Evolutionary conservation across 2,329 filamentous ascomycete species (phyloP).

Genomic region (Paraconiothyrium sp.): DNA sequence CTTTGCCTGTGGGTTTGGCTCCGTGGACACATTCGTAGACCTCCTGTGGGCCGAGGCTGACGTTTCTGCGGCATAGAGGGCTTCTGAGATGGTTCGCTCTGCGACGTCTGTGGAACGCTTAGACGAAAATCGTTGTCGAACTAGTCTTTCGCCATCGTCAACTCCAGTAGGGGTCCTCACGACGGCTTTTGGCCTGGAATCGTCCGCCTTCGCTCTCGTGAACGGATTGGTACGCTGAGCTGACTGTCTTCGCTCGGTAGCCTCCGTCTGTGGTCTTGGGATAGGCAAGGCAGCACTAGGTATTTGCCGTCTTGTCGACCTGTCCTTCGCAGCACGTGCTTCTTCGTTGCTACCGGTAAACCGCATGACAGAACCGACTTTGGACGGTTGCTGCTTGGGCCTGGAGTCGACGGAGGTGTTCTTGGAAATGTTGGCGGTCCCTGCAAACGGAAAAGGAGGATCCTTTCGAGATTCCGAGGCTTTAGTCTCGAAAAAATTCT

Average conservation of each 20-base stretch:
- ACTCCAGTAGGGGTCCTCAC: conserved; percentile 18
- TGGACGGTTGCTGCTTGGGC: conserved; percentile 8
- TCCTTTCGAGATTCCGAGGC: conserved; percentile 24
- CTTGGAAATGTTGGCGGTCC: conserved; percentile 17
- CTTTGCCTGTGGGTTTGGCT: conserved; percentile 16
- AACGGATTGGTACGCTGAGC: conserved; percentile 24
- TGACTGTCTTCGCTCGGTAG: conserved; percentile 17
- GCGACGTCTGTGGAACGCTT: conserved; percentile 9
- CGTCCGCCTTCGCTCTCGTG: conserved; percentile 17
- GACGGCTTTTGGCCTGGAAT: conserved; percentile 18
- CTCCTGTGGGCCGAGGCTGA: conserved; percentile 12
- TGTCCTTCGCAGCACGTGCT: conserved; percentile 8
- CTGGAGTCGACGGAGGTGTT: conserved; percentile 9
- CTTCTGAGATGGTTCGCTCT: conserved; percentile 10
- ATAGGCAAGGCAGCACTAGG: conserved; percentile 20
- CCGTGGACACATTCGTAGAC: conserved; percentile 27
- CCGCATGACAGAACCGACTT: neutral
- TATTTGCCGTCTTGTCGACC: conserved; percentile 2
- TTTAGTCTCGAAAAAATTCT: conserved; percentile 42
- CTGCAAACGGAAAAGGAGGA: conserved; percentile 25
- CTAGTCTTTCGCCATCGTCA: conserved; percentile 1
- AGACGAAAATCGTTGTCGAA: conserved; percentile 4
- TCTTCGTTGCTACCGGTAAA: conserved; percentile 8
- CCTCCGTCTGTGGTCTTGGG: conserved; percentile 18
- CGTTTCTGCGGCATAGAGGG: conserved; percentile 13